phyloP scores from a whole-genome alignment of 768 basidiomycete genomes.

The Collybiopsis luxurians region DNA sequence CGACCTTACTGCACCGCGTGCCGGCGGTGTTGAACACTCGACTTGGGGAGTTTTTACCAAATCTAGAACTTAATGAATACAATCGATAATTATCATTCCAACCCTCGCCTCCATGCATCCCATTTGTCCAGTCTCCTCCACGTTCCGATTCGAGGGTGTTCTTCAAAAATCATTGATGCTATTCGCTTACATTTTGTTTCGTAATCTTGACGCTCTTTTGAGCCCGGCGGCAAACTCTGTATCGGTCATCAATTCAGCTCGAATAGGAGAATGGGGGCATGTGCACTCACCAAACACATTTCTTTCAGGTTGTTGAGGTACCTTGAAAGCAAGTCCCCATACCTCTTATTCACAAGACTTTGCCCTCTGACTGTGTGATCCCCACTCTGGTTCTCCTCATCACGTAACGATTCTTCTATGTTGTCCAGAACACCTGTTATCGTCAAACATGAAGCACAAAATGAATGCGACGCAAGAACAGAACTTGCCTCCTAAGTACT shows the following conservation, averaged over 20 bases:
- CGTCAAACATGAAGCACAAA: background rate
- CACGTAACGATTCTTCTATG: constrained; percentile 32
- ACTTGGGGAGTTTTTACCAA: too few relatives aligned
- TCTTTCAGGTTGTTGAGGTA: constrained; percentile 54
- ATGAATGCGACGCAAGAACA: background rate
- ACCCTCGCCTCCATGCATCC: constrained; percentile 3
- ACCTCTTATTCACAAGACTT: constrained; percentile 30
- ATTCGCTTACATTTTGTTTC: background rate
- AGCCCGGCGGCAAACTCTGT: background rate
- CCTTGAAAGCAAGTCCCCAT: constrained; percentile 33
- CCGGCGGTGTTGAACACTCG: too few relatives aligned
- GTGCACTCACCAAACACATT: constrained; percentile 36
- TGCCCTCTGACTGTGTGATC: constrained; percentile 5
- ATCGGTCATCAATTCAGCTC: background rate
- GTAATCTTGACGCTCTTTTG: constrained; percentile 9
- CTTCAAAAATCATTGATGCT: background rate
- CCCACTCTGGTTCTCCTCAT: constrained; percentile 20
- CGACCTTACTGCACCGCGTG: too few relatives aligned
- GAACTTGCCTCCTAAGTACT: background rate
- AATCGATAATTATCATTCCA: background rate
- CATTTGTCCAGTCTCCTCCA: background rate
- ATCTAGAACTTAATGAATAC: too few relatives aligned
- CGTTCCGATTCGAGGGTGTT: constrained; percentile 3
- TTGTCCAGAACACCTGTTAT: constrained; percentile 45
- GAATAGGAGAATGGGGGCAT: background rate